These are phyloP conservation scores for Lactifluus subvellereus DNA, from an alignment of 768 basidiomycete genomes.

Conservation along the genomic window DNA sequence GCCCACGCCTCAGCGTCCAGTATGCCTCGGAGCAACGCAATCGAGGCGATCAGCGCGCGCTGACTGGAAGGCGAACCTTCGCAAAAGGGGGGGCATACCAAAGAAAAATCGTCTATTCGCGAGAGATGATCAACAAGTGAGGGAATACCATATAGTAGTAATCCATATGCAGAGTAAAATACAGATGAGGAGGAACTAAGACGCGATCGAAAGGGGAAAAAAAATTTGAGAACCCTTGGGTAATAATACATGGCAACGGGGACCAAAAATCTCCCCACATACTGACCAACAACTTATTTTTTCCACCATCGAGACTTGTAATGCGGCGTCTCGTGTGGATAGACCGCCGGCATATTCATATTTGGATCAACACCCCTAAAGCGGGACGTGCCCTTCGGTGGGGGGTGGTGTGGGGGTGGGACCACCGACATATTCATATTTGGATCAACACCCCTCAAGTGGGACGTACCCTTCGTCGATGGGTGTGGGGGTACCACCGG, in stretches of 20 bases:
- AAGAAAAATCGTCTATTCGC: slow-evolving; percentile 15
- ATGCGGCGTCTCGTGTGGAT: slow-evolving; percentile 13
- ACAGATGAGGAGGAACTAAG: neutral
- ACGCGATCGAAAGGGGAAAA: too few species aligned
- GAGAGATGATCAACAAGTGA: slow-evolving; percentile 1
- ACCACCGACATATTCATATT: too few species aligned
- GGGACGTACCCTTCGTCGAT: neutral
- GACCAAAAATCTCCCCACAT: neutral
- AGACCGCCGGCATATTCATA: neutral
- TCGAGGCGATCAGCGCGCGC: slow-evolving; percentile 11
- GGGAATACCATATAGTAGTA: slow-evolving; percentile 7
- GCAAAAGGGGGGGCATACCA: neutral
- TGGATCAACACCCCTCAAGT: too few species aligned
- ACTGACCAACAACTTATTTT: neutral
- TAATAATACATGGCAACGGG: too few species aligned
- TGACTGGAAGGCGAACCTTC: neutral
- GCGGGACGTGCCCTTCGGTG: neutral
- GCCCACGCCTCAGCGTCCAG: neutral
- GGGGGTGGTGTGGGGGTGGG: neutral
- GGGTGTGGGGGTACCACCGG: neutral
- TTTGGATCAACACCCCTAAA: slow-evolving; percentile 4
- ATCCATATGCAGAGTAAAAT: slow-evolving; percentile 5
- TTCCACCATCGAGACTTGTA: slow-evolving; percentile 18
- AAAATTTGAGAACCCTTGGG: too few species aligned
- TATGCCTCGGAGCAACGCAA: neutral